Base-by-base conservation (phyloP, 2,329 filamentous ascomycete species). In the Fusarium penzigii region DNA sequence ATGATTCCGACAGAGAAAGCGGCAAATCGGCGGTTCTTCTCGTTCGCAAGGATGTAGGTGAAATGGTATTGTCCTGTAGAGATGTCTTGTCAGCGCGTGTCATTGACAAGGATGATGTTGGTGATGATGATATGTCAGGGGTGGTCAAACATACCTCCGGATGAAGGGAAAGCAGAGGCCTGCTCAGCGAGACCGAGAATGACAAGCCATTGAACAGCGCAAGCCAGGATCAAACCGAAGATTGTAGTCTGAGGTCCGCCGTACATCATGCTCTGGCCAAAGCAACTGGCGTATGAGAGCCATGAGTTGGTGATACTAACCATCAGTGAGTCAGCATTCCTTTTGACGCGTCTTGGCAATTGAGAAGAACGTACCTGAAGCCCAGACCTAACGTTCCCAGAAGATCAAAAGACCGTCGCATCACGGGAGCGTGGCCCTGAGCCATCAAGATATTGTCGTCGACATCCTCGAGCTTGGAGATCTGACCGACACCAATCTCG, bases 41-140 rank as follows among this genome's bases (percentile, higher is more conserved):
- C 39, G 14, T 48, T 48, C 8, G 53, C 53, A 3, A 61, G 25
- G 44, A 59, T 52, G 38, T 51, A 59, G 3, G 53, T 57, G 20
- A 61, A 61, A 20, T 61, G 58, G 43, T 61, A 61, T 42, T 61
- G 58, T 10, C 56, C 58, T 55, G 38, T 29, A 17, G 12, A 17
- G 12, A 39, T 9, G 9, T 34, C 3, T 34, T 38, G 12, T 9
- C 9, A 34, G 34, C 12, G 13, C 9, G 17, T 20, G n/a, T 20
- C 9, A 40, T 32, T 17, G 25, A 13, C 14, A 16, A 29, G n/a
- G 17, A 29, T 17, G 12, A 39, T 47, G 29, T 20, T 29, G 16
- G 12, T 29, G 17, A 6, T 16, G 32, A 40, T 17, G 17, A 34
- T n/a, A 34, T 44, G 34, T 6, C 6, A 6, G 39, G n/a, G 13